Conservation (phyloP, 768 basidiomycete species). For the Termitomyces titanicus region DNA sequence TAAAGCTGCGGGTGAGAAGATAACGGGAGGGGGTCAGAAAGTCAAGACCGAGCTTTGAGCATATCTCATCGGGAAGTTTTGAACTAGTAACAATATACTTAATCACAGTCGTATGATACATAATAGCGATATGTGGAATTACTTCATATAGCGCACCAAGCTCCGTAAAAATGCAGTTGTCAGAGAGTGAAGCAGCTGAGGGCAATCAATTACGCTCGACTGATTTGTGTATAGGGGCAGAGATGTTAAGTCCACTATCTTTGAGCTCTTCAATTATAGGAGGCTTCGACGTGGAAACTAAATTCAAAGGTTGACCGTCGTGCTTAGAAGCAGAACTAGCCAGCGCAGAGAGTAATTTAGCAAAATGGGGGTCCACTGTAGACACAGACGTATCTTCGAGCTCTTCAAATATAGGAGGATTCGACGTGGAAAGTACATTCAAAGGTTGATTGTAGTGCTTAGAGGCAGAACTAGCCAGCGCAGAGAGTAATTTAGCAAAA, state of each 20-base stretch:
- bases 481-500: constrained; percentile 63
- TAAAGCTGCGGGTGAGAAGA: constrained; percentile 31
- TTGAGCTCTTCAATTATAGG: not conserved
- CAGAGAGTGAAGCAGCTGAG: too few relatives aligned
- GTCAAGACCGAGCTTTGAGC: constrained; percentile 37
- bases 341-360: constrained; percentile 59
- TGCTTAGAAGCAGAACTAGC: constrained; percentile 45
- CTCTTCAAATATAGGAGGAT: not conserved
- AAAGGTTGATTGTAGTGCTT: not conserved
- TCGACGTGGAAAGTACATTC: not conserved
- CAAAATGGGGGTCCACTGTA: constrained; percentile 66
- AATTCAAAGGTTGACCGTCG: not conserved
- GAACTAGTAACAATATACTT: not conserved
- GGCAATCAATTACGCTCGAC: too few relatives aligned
- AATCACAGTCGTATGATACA: not conserved
- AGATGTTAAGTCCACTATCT: too few relatives aligned
- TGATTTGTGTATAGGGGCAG: too few relatives aligned
- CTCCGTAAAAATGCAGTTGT: too few relatives aligned
- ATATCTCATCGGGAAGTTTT: not conserved
- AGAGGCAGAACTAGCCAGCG: constrained; percentile 54
- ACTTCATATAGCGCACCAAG: too few relatives aligned
- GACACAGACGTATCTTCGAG: constrained; percentile 22
- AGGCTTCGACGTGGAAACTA: not conserved
- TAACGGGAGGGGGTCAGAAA: constrained; percentile 33
- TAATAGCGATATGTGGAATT: too few relatives aligned